Evolutionary conservation across 306 rosid genomes (phyloP).

Genomic region (Vigna unguiculata): DNA sequence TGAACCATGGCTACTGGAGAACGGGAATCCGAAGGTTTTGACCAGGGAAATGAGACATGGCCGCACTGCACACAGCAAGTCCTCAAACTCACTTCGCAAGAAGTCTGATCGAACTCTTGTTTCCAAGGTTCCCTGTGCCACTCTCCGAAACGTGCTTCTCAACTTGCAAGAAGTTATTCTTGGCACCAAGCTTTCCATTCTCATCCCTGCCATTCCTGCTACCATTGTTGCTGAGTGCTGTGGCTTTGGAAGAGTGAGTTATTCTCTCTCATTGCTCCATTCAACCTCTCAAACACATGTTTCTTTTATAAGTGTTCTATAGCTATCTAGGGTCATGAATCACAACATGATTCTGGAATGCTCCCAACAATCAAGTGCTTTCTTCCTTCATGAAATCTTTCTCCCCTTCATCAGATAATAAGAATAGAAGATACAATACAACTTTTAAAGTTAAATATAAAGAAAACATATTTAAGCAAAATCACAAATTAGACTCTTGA

Average conservation of each 20-base stretch:
- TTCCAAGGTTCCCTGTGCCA: constrained; percentile 51
- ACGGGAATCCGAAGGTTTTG: constrained; percentile 58
- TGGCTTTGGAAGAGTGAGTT: constrained; percentile 75
- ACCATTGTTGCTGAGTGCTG: constrained; percentile 62
- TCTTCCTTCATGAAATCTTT: no score
- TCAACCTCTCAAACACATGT: neutral
- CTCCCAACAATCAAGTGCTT: no score
- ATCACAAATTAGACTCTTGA: no score
- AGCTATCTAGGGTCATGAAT: no score
- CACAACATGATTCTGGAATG: no score
- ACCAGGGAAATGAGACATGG: constrained; percentile 64
- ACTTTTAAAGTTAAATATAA: no score
- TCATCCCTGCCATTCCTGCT: constrained; percentile 76
- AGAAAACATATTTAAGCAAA: no score
- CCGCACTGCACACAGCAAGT: constrained; percentile 77
- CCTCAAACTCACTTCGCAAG: constrained; percentile 76
- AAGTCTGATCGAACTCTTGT: constrained; percentile 71
- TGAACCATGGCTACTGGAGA: constrained; percentile 69
- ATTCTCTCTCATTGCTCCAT: neutral
- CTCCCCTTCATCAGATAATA: no score
- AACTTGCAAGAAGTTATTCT: constrained; percentile 78
- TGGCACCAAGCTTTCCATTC: constrained; percentile 81
- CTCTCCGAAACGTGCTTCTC: constrained; percentile 54
- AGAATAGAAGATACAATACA: no score
- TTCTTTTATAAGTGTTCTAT: neutral